Percentiles rank a stretch among this genome's conserved stretches.
These are phyloP conservation scores for Colletotrichum orchidophilum DNA, from an alignment of 2,329 filamentous ascomycete genomes.

Conservation along the genomic window DNA sequence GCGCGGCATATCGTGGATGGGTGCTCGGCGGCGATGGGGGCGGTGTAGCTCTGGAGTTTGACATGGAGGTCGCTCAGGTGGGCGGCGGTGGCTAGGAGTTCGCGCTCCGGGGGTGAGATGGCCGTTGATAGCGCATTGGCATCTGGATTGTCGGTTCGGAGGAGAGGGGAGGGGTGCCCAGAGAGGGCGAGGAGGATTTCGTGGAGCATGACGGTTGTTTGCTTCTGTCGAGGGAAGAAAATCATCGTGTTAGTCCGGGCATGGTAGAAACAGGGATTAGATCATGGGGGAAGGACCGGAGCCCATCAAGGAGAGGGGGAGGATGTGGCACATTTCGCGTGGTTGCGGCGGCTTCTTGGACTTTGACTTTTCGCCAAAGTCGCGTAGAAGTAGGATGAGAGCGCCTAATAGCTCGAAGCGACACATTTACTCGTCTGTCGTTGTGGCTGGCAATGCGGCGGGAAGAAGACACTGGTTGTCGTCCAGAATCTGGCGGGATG, in stretches of 20 bases:
- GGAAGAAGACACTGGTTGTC: neutral
- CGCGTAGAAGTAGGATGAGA: conserved; percentile 57
- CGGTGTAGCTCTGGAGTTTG: conserved; percentile 73
- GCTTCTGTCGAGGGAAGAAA: neutral
- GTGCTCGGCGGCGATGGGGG: conserved; percentile 75
- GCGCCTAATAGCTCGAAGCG: conserved; percentile 63
- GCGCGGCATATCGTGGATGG: conserved; percentile 87
- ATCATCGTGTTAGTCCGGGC: conserved; percentile 4
- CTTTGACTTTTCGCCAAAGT: conserved; percentile 51
- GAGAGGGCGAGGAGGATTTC: conserved; percentile 97
- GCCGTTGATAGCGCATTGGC: conserved; percentile 53
- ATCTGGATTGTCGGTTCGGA: conserved; percentile 64
- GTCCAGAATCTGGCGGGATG: neutral
- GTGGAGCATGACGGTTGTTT: conserved; percentile 79
- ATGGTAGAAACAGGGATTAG: neutral
- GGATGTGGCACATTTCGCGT: conserved; percentile 18
- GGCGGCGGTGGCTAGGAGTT: conserved; percentile 80
- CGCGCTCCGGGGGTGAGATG: conserved; percentile 81
- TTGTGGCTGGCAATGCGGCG: neutral
- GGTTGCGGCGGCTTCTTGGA: conserved; percentile 41
- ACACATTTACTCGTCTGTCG: conserved; percentile 52
- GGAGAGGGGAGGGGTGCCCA: conserved; percentile 89
- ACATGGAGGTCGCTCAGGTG: conserved; percentile 83
- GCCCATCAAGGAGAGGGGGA: conserved; percentile 29
- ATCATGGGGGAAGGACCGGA: conserved; percentile 6